Percentiles rank a stretch among this genome's conserved stretches.
These are phyloP conservation scores for Paraurostyla sp. DNA, from an alignment of 73 alveolate species.

Conservation along the genomic window DNA sequence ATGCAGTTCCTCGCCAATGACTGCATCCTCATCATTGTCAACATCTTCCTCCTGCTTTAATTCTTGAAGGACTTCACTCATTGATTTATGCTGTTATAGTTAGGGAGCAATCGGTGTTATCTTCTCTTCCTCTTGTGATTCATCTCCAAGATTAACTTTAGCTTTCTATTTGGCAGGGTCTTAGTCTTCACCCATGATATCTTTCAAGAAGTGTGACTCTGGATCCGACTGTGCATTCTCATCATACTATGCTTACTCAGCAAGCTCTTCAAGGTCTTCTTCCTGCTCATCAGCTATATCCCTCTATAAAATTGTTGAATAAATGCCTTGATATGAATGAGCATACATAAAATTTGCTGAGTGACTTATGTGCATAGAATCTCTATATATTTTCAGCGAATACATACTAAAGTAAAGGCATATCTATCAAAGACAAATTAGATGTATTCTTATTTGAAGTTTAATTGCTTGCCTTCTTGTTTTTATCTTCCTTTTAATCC, in stretches of 20 bases:
- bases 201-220: neutral
- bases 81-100: slow-evolving; percentile 19
- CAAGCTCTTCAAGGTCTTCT: slow-evolving; percentile 37
- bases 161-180: too few relatives aligned
- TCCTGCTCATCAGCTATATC: slow-evolving; percentile 3
- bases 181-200: slow-evolving; percentile 31
- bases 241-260: slow-evolving; percentile 33
- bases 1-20: slow-evolving; percentile 17
- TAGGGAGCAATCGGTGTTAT: neutral
- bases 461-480: too few relatives aligned
- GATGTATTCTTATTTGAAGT: too few relatives aligned
- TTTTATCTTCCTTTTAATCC: neutral
- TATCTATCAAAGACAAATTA: neutral
- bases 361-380: slow-evolving; percentile 41
- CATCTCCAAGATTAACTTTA: too few relatives aligned
- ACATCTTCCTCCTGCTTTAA: slow-evolving; percentile 51
- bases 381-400: slow-evolving; percentile 37
- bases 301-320: neutral
- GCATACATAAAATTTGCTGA: slow-evolving; percentile 23
- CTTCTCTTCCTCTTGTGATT: neutral
- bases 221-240: neutral
- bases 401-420: slow-evolving; percentile 33
- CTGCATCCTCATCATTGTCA: neutral
- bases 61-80: slow-evolving; percentile 47
- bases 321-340: too few relatives aligned